These are phyloP conservation scores for Colletotrichum lini DNA, from an alignment of 2,329 filamentous ascomycete species.

Conservation along the genomic window DNA sequence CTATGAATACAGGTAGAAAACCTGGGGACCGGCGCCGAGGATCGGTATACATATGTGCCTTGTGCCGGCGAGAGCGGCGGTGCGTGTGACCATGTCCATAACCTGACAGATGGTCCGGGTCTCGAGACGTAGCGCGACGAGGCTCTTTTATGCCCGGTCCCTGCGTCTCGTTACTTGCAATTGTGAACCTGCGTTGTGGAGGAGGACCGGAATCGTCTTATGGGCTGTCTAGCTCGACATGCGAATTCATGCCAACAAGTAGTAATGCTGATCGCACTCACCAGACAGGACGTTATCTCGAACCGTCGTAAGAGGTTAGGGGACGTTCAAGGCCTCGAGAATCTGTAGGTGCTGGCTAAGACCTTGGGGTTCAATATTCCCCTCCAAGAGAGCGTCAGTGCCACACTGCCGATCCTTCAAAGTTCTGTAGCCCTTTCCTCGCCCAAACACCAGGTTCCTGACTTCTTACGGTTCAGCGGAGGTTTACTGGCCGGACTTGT, in stretches of 20 bases:
- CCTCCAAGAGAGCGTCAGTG: conserved; percentile 23
- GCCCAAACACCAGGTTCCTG: conserved; percentile 24
- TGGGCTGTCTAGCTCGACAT: neutral
- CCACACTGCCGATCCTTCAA: conserved; percentile 6
- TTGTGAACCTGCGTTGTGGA: conserved; percentile 9
- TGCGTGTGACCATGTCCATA: conserved; percentile 26
- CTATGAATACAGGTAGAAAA: neutral
- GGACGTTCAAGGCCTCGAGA: conserved; percentile 2
- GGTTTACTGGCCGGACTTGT: conserved; percentile 28
- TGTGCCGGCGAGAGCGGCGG: conserved; percentile 21
- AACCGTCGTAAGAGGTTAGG: conserved; percentile 15
- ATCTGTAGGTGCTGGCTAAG: conserved; percentile 19
- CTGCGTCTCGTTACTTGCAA: conserved; percentile 22
- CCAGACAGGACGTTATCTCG: neutral
- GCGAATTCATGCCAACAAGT: neutral
- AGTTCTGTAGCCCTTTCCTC: conserved; percentile 21
- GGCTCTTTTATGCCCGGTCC: conserved; percentile 16
- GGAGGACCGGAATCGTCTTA: conserved; percentile 9
- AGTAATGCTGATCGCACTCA: conserved; percentile 20
- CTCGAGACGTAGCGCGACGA: conserved; percentile 28
- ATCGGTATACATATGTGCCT: conserved; percentile 26
- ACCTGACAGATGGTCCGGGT: conserved; percentile 26
- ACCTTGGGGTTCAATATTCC: conserved; percentile 18
- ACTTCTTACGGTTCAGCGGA: conserved; percentile 30
- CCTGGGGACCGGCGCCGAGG: neutral